Percentiles rank a stretch among this genome's conserved stretches.
Conservation (phyloP, 2,329 filamentous ascomycete genomes). For the Didymellaceae sp. region DNA sequence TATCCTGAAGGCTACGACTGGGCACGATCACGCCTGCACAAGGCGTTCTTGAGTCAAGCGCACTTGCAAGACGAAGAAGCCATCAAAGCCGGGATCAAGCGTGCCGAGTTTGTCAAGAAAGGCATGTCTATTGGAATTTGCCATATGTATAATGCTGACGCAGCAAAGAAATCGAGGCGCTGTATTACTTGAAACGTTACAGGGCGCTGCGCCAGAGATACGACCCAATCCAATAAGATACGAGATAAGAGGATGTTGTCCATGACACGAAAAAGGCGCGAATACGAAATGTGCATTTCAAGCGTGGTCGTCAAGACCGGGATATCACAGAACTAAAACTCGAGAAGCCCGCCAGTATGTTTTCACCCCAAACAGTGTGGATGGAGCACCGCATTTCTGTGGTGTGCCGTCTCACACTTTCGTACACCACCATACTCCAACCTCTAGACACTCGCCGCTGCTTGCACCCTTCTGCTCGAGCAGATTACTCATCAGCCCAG, state of each 20-base stretch:
- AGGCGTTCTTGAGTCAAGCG: constrained; percentile 81
- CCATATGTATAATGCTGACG: too few species aligned
- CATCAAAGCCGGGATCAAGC: constrained; percentile 76
- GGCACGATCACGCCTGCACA: constrained; percentile 81
- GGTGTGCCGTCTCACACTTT: constrained; percentile 53
- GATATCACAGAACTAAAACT: constrained; percentile 14
- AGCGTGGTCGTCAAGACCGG: constrained; percentile 15
- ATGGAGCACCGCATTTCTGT: neutral
- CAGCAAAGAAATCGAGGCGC: constrained; percentile 10
- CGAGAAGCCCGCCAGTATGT: constrained; percentile 3
- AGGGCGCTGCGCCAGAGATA: constrained; percentile 84
- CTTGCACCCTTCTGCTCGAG: constrained; percentile 78
- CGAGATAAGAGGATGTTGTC: neutral
- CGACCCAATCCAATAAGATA: constrained; percentile 46
- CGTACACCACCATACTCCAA: constrained; percentile 69
- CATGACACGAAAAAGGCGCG: neutral
- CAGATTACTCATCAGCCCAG: constrained; percentile 84
- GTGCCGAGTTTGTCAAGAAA: constrained; percentile 90
- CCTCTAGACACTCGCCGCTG: constrained; percentile 82
- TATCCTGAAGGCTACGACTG: constrained; percentile 87
- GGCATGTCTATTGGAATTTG: constrained; percentile 49
- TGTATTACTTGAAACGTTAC: constrained; percentile 90
- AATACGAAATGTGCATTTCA: neutral
- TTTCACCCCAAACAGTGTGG: neutral
- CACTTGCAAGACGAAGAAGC: constrained; percentile 72